Conservation (phyloP, 352 stramenopile genomes). For the Pythium oligandrum region DNA sequence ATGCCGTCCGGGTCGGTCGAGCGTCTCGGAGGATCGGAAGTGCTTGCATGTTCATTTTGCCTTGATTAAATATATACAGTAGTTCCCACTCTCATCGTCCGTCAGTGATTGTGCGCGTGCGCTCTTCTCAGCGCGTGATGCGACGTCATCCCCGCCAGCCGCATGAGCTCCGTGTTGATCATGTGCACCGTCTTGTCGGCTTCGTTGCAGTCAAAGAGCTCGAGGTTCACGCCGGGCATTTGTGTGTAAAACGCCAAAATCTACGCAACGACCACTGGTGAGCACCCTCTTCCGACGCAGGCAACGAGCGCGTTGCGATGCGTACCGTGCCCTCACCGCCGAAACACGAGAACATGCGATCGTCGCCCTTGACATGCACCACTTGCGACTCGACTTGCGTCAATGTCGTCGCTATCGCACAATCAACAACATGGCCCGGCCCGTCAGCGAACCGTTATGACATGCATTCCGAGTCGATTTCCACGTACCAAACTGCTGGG, state of each 20-base stretch:
- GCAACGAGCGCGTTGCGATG: neutral
- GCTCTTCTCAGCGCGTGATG: no score
- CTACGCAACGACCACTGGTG: constrained; percentile 18
- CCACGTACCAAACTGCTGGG: constrained; percentile 70
- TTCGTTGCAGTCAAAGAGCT: constrained; percentile 77
- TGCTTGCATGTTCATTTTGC: constrained; percentile 8
- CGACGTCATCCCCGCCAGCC: constrained; percentile 24
- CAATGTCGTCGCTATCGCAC: constrained; percentile 54
- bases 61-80: constrained; percentile 58
- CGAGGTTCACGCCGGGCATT: constrained; percentile 67
- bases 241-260: constrained; percentile 86
- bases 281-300: no score
- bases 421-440: neutral
- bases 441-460: neutral
- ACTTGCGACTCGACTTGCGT: constrained; percentile 82
- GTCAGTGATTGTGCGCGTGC: no score
- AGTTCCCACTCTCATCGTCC: constrained; percentile 7
- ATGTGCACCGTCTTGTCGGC: constrained; percentile 71
- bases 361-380: constrained; percentile 76
- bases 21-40: no score
- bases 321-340: constrained; percentile 63
- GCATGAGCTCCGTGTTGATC: constrained; percentile 68
- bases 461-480: neutral
- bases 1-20: no score
- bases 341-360: constrained; percentile 86